Evolutionary conservation across 2,329 filamentous ascomycete genomes (phyloP), one percentile per base, ranked within the genome.

Genomic region (Fonsecaea pedrosoi): DNA sequence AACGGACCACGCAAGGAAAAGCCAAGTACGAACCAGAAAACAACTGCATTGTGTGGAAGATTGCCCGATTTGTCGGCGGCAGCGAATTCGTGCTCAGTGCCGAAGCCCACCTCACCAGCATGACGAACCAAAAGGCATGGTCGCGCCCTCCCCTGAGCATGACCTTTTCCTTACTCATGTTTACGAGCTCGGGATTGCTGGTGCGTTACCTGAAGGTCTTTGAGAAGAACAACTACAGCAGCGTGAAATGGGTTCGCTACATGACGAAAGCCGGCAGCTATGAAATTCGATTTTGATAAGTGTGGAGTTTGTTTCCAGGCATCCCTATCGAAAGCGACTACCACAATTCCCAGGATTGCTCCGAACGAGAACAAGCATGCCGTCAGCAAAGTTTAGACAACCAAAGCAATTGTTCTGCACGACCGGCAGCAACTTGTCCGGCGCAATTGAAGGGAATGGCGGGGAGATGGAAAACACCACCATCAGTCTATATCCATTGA

Each of bases 21-120:
- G 95, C 95, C 65, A 98, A 97, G 80, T 99, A 99, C 80, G 96
- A 99, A 80, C 96, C 95, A 0, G 92, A 94, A 70, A 94, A 97
- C 77, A 99, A 99, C 83, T 92, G 94, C 76, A 98, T 99, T 71
- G 91, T 98, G 12, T 99, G 95, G 95, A 98, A 97, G 85, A 98
- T 99, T 72, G 91, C 94, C 12, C 87, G 95, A n/a, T 99, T 99
- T 80, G 95, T 94, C 0, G 95, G 95, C n/a, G 93, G 97, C 80
- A 94, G 90, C 80, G 95, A 99, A 80, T 99, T 90, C 71, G 94
- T 99, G 12, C 84, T 99, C 66, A 96, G 91, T 74, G 95, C 95
- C 9, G 96, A 99, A 80, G 95, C 95, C 50, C 90, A 91, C 62
- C 82, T 99, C 74, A 97, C 93, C 5, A 93, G 91, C 79, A 99